Evolutionary conservation across 441 rosid genomes (phyloP).

Genomic region (Brassica balearica): DNA sequence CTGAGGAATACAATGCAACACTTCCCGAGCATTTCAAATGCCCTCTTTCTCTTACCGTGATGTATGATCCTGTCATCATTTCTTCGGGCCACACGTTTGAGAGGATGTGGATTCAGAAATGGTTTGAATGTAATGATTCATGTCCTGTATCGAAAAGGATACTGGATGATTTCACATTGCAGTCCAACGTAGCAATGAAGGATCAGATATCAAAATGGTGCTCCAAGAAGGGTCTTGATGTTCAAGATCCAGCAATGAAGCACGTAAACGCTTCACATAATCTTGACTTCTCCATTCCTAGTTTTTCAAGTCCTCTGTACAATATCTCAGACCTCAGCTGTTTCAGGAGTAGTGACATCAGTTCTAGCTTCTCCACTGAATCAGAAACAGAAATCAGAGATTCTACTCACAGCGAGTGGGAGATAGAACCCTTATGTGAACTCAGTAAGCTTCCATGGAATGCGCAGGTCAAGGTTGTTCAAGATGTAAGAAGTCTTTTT

Average conservation of each 20-base stretch:
- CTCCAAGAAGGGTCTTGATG: background rate
- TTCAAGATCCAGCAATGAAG: background rate
- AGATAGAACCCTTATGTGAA: background rate
- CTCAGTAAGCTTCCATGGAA: background rate
- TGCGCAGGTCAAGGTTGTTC: background rate
- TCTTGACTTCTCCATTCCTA: constrained; percentile 5
- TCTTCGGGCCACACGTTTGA: constrained; percentile 7
- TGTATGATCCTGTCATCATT: constrained; percentile 10
- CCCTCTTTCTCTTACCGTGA: background rate
- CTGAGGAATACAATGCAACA: background rate
- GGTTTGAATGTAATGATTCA: background rate
- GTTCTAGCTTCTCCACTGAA: constrained; percentile 2
- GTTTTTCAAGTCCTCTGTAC: background rate
- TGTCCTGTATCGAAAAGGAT: background rate
- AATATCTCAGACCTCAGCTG: background rate
- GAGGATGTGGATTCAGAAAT: background rate
- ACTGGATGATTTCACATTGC: constrained; percentile 6
- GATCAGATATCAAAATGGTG: constrained; percentile 1
- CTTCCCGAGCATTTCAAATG: background rate
- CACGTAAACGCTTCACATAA: background rate
- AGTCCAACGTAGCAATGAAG: background rate
- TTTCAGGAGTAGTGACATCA: background rate
- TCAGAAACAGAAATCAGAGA: background rate
- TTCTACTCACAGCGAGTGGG: background rate
- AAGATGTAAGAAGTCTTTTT: background rate